Evolutionary conservation across 257 asterid species (phyloP), one percentile per base, ranked within the genome.

Genomic region (Solanum verrucosum): DNA sequence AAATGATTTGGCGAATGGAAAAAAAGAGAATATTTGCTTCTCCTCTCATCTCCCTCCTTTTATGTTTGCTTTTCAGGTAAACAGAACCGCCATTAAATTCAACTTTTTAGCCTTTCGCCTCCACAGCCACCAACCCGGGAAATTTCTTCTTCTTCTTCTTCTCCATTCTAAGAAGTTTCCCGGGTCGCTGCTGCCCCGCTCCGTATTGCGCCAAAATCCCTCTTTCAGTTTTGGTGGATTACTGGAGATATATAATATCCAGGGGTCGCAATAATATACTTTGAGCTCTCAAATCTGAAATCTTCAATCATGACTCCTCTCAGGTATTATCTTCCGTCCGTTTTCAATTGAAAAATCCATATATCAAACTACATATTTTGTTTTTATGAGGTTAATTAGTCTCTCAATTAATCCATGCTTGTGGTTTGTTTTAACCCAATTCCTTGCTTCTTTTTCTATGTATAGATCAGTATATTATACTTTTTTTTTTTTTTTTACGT

Each of bases 241-340:
- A 10, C 49, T 42, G 44, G 23, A 49, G 8, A 46, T 46, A 14
- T 46, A 14, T 46, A 46, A 46, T 46, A 46, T 46, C 16, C 21
- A 49, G 60, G 21, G 21, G 21, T 49, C 6, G 16, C 56, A 44
- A 44, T 44, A 44, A 44, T 44, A 49, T 15, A 6, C 8, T 88
- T 89, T 16, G 40, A 23, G 44, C 70, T 31, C 52, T 71, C 52
- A 49, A 49, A 49, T 49, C 21, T 49, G 60, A 73, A 73, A 37
- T 90, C 25, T 49, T 89, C 84, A 86, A 90, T 88, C 90, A 87
- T 86, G 87, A 87, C 90, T 91, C 68, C 84, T 78, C 87, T 73
- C 3, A 52, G 63, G 63, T 44, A 42, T 40, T 40, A 40, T 40
- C 4, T 40, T 40, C 12, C 4, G 12, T 40, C 44, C 44, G 44